These are phyloP conservation scores for Botrytis cinerea DNA, from an alignment of 2,329 filamentous ascomycete species.

Conservation along the genomic window DNA sequence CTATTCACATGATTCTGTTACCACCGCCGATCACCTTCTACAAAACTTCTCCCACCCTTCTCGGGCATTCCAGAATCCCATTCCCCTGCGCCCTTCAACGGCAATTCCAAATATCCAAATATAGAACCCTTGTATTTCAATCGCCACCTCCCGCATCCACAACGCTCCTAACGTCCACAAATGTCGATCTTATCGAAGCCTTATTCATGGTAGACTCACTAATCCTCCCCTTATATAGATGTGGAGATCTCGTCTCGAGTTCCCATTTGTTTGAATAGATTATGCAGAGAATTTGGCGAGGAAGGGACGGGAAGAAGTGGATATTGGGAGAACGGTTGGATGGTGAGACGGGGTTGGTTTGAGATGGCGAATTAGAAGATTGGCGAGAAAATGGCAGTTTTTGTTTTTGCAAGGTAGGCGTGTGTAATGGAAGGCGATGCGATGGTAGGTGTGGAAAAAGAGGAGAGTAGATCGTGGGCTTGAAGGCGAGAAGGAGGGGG, in stretches of 20 bases:
- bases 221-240: background rate
- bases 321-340: background rate
- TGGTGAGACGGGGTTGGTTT: background rate
- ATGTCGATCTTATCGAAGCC: background rate
- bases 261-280: no score
- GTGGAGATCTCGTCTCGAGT: no score
- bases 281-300: background rate
- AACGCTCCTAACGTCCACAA: background rate
- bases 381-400: background rate
- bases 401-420: background rate
- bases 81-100: background rate
- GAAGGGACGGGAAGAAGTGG: background rate
- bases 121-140: background rate
- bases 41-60: background rate
- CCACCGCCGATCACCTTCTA: background rate
- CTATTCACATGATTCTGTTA: fast-evolving
- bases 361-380: background rate
- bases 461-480: background rate
- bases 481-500: no score
- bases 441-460: background rate
- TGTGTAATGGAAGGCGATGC: background rate
- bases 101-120: background rate
- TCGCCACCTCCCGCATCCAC: background rate
- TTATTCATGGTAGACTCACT: background rate
- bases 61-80: background rate